phyloP scores from a whole-genome alignment of 345 rosid genomes.

The Boechera divaricarpa region DNA sequence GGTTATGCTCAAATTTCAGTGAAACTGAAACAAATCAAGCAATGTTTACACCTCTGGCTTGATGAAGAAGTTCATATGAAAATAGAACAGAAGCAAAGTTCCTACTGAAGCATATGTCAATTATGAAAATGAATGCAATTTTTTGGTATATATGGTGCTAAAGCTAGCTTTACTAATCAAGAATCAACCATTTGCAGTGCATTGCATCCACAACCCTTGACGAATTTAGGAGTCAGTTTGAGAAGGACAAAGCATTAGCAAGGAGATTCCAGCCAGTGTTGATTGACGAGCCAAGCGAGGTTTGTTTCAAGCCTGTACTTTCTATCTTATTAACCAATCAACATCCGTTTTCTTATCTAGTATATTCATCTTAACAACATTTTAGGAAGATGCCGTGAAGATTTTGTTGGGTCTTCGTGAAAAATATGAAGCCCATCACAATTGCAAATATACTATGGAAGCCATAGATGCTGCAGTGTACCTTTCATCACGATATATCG shows the following conservation, averaged over 20 bases:
- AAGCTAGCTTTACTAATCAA: slow-evolving; percentile 21
- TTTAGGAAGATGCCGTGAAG: slow-evolving; percentile 88
- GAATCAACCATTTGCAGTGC: slow-evolving; percentile 66
- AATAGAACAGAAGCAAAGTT: slow-evolving; percentile 16
- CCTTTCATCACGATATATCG: slow-evolving; percentile 81
- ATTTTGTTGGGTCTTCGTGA: slow-evolving; percentile 87
- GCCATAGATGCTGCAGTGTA: slow-evolving; percentile 94
- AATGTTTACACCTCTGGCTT: slow-evolving; percentile 10
- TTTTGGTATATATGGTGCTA: slow-evolving; percentile 17
- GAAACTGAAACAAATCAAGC: not conserved
- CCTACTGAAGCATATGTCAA: slow-evolving; percentile 5
- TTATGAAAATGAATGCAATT: slow-evolving; percentile 2
- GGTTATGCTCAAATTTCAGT: not conserved
- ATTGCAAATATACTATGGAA: slow-evolving; percentile 76
- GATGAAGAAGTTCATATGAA: slow-evolving; percentile 26
- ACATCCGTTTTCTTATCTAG: slow-evolving; percentile 35
- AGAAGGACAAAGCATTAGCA: slow-evolving; percentile 94
- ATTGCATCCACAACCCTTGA: slow-evolving; percentile 93
- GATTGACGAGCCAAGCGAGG: slow-evolving; percentile 94
- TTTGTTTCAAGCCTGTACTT: slow-evolving; percentile 34
- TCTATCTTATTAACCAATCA: slow-evolving; percentile 23
- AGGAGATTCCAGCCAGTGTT: slow-evolving; percentile 94
- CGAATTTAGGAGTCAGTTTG: slow-evolving; percentile 84
- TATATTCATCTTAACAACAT: slow-evolving; percentile 24
- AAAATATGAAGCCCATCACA: slow-evolving; percentile 92